Conservation (phyloP, 2,329 filamentous ascomycete genomes). For the Aureobasidium zeae region DNA sequence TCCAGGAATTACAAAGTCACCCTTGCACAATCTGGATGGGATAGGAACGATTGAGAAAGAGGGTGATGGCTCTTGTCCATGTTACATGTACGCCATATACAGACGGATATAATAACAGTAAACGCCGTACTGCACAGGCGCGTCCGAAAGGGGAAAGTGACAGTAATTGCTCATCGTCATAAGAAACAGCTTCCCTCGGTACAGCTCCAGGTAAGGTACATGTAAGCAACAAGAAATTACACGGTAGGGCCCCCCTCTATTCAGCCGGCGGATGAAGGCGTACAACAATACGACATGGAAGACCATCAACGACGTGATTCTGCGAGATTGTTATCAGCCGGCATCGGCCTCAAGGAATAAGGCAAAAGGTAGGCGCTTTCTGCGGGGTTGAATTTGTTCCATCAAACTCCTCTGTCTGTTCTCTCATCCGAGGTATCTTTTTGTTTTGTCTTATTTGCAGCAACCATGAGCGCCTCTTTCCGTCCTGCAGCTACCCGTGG, state of each 20-base stretch:
- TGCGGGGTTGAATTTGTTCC: slow-evolving; percentile 14
- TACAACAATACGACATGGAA: slow-evolving; percentile 7
- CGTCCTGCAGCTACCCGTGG: slow-evolving; percentile 12
- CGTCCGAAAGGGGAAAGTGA: slow-evolving; percentile 6
- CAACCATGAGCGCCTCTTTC: slow-evolving; percentile 15
- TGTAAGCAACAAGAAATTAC: no score
- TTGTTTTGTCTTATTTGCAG: slow-evolving; percentile 8
- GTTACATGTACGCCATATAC: no score
- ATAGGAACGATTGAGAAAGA: no score
- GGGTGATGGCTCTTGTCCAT: no score
- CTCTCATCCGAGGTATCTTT: slow-evolving; percentile 14
- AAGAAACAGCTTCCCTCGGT: no score
- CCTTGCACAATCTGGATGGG: no score
- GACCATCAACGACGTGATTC: slow-evolving; percentile 7
- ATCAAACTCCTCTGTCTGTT: background rate
- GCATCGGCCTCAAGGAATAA: slow-evolving; percentile 13
- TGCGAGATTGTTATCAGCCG: slow-evolving; percentile 11
- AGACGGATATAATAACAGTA: no score
- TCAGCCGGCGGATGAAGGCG: slow-evolving; percentile 14
- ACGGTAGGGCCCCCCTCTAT: background rate
- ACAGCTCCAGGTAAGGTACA: no score
- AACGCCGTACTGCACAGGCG: slow-evolving; percentile 6
- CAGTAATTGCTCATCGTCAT: slow-evolving; percentile 10
- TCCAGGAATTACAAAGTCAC: no score
- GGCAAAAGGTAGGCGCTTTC: no score